Percentiles rank a stretch among this genome's conserved stretches.
Evolutionary conservation across 257 asterid genomes (phyloP).

Genomic region (Salvia miltiorrhiza): DNA sequence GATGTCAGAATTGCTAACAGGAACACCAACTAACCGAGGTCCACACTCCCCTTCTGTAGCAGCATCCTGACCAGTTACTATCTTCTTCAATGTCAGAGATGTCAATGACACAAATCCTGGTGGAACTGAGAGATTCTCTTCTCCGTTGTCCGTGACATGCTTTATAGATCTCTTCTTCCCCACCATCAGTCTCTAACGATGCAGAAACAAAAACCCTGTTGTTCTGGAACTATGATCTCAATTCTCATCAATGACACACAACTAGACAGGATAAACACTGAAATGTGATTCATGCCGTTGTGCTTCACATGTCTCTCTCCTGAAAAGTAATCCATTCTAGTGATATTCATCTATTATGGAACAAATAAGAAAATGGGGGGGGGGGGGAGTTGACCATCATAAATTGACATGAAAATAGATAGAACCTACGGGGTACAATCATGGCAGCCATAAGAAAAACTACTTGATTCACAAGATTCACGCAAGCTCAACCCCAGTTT

Average conservation of each 20-base stretch:
- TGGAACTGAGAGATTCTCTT: constrained; percentile 43
- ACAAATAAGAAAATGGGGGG: not conserved
- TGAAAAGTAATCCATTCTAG: not conserved
- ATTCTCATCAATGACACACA: constrained; percentile 9
- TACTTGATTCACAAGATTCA: not conserved
- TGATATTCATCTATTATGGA: not conserved
- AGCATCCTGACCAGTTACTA: constrained; percentile 20
- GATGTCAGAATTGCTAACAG: constrained; percentile 27
- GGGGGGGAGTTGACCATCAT: not conserved
- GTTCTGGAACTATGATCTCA: not conserved
- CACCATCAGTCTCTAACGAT: constrained; percentile 40
- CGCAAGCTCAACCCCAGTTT: not conserved
- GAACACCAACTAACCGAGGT: constrained; percentile 22
- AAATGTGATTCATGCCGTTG: not conserved
- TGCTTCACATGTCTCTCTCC: constrained; percentile 1
- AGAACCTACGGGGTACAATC: not conserved
- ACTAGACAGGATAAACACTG: constrained; percentile 1
- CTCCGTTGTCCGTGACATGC: constrained; percentile 7
- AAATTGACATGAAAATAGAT: not conserved
- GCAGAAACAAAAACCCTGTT: not conserved
- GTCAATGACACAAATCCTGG: constrained; percentile 80
- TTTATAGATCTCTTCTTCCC: constrained; percentile 26
- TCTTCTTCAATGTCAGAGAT: constrained; percentile 49
- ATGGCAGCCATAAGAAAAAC: not conserved
- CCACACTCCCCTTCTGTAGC: constrained; percentile 18